Percentiles rank a stretch among this genome's conserved stretches.
phyloP scores from a whole-genome alignment of 192 early-diverging fungal genomes.

The Coemansia sp. region DNA sequence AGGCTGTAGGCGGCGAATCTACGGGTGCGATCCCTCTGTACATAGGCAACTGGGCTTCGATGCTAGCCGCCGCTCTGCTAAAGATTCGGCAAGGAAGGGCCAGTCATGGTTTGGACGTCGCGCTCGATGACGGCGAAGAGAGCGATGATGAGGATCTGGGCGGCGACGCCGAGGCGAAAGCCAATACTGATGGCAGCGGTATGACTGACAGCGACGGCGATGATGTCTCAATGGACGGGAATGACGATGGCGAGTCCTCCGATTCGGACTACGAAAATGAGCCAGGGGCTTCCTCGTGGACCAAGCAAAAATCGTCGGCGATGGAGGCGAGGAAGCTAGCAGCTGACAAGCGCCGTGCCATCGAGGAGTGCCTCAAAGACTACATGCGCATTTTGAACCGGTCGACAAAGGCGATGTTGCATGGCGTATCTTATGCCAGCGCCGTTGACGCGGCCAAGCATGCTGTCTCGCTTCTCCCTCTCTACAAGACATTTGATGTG shows the following conservation, averaged over 20 bases:
- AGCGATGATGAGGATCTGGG: background rate
- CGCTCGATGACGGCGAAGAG: background rate
- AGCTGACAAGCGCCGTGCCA: constrained; percentile 31
- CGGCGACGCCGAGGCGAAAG: background rate
- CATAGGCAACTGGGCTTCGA: constrained; percentile 41
- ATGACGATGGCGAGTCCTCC: background rate
- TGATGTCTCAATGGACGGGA: background rate
- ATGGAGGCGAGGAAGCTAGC: background rate
- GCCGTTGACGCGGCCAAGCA: constrained; percentile 47
- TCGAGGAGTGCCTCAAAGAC: constrained; percentile 35
- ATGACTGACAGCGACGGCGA: constrained; percentile 6
- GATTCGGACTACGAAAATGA: background rate
- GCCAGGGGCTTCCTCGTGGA: background rate
- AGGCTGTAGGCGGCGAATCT: constrained; percentile 27
- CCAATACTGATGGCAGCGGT: background rate
- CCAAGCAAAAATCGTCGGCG: background rate
- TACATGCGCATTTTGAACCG: constrained; percentile 42
- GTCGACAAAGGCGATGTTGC: constrained; percentile 36
- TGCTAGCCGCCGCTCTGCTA: constrained; percentile 36
- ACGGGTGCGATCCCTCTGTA: constrained; percentile 42
- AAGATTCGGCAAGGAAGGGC: constrained; percentile 11
- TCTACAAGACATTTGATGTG: constrained; percentile 71
- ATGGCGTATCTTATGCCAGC: constrained; percentile 15
- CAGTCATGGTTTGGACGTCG: background rate
- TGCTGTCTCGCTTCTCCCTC: constrained; percentile 56